Evolutionary conservation across 139 green algal genomes (phyloP), one percentile per base, ranked within the genome.

Genomic region (Chlamydomonas eustigma): DNA sequence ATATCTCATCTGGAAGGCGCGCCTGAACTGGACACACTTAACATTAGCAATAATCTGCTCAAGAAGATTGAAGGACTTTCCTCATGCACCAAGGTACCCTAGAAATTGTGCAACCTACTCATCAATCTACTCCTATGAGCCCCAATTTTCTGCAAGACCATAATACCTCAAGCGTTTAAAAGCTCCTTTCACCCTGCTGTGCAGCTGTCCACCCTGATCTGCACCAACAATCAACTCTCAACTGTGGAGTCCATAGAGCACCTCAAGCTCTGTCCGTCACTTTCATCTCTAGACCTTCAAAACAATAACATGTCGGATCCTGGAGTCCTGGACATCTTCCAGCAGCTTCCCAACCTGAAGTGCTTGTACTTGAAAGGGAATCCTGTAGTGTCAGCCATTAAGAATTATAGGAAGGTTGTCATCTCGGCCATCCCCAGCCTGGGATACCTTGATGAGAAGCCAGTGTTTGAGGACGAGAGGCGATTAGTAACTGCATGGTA

Each of bases 341-440:
- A 81, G 66, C 78, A 84, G 50, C 71, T 97, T 71, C 87, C 89
- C 0, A 51, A 90, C 18, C 80, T 97, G 76, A 85, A 82, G 4
- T 95, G 91, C 85, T 81, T 97, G 8, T 97, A 97, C 85, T 79
- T 97, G 18, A 90, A 89, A 6, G 93, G 91, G 73, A 97, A 97
- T 81, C 87, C 89, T 1, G 69, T 94, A 4, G 90, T 97, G 5
- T 86, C 75, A 32, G 83, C 77, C 38, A 88, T 92, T 31, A 80
- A 77, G 37, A 89, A 91, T 77, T 97, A 96, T 81, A 80, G 92
- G 39, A 94, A 94, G 71, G 73, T 64, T 0, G 0, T 95, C 3
- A 82, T 97, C 39, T 64, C 82, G 1, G 38, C 69, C 3, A 75
- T 95, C 12, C 82, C 84, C 0, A 73, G 36, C 2, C 85, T 97